A percentile compares a stretch with the other conserved stretches of the same genome.
Evolutionary conservation across 805 yeast species (phyloP).

Genomic region (Cyberlindnera euphorbiae): DNA sequence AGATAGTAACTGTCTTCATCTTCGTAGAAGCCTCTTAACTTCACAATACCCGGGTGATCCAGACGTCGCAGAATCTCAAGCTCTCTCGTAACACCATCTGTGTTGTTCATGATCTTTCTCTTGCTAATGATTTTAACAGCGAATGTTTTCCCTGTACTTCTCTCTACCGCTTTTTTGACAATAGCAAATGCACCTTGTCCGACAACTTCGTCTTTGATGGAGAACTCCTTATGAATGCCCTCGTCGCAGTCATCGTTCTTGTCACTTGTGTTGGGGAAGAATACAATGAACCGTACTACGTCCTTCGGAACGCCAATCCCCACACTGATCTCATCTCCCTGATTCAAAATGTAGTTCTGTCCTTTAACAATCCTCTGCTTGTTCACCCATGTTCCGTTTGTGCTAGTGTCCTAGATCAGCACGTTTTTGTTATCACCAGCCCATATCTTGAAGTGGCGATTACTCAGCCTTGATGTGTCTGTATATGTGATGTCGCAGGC

Average conservation of each 20-base stretch:
- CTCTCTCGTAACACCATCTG: slow-evolving; percentile 83
- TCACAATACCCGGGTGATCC: slow-evolving; percentile 82
- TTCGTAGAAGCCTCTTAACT: slow-evolving; percentile 78
- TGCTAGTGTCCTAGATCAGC: slow-evolving; percentile 58
- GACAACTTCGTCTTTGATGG: slow-evolving; percentile 76
- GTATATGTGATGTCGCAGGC: slow-evolving; percentile 59
- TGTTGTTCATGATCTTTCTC: slow-evolving; percentile 71
- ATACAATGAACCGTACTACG: slow-evolving; percentile 43
- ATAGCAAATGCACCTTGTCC: slow-evolving; percentile 99
- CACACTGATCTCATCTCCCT: slow-evolving; percentile 90
- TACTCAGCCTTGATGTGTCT: slow-evolving; percentile 63
- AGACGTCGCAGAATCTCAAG: slow-evolving; percentile 71
- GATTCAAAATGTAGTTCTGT: slow-evolving; percentile 73
- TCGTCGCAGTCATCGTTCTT: slow-evolving; percentile 16
- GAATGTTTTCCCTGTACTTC: slow-evolving; percentile 76
- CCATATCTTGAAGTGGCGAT: slow-evolving; percentile 70
- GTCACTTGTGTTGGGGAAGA: slow-evolving; percentile 27
- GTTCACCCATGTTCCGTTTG: slow-evolving; percentile 91
- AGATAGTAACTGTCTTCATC: slow-evolving; percentile 76
- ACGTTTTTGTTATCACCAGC: slow-evolving; percentile 50
- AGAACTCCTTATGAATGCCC: slow-evolving; percentile 67
- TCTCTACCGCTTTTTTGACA: slow-evolving; percentile 84
- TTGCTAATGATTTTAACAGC: slow-evolving; percentile 91
- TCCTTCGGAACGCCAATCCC: slow-evolving; percentile 84
- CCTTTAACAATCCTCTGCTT: slow-evolving; percentile 67